Evolutionary conservation across 2,329 filamentous ascomycete species (phyloP).

Genomic region (Kalmusia sp.): DNA sequence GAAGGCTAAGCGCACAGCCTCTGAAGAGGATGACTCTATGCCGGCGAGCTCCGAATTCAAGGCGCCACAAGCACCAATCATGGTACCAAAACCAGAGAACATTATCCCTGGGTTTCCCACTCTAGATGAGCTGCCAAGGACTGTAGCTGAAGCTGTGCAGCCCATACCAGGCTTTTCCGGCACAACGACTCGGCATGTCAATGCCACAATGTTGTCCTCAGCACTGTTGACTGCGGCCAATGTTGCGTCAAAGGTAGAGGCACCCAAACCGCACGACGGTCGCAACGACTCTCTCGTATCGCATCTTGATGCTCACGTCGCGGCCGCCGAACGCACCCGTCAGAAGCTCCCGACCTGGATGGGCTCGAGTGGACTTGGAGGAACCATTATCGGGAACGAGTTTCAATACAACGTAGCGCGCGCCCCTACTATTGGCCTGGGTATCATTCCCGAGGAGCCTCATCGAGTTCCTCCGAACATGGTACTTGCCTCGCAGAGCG

Average conservation of each 20-base stretch:
- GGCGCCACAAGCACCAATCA: conserved; percentile 18
- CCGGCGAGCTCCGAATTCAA: conserved; percentile 1
- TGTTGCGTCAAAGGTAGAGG: conserved; percentile 30
- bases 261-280: conserved; percentile 26
- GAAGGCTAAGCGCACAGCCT: background rate
- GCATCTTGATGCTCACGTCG: conserved; percentile 28
- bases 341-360: conserved; percentile 12
- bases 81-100: conserved; percentile 11
- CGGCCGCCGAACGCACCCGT: conserved; percentile 18
- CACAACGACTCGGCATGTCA: conserved; percentile 8
- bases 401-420: background rate
- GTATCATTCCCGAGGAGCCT: background rate
- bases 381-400: background rate
- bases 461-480: conserved; percentile 3
- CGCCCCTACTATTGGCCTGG: conserved; percentile 1
- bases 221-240: conserved; percentile 35
- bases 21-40: background rate
- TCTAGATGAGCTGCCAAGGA: conserved; percentile 19
- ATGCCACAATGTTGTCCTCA: conserved; percentile 16
- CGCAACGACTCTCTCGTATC: conserved; percentile 31
- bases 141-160: conserved; percentile 13
- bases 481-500: conserved; percentile 1
- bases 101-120: conserved; percentile 19
- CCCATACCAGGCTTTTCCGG: background rate
- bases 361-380: background rate